A percentile compares a stretch with the other conserved stretches of the same genome.
phyloP scores from a whole-genome alignment of 805 yeast species.

The Metschnikowia orientalis region DNA sequence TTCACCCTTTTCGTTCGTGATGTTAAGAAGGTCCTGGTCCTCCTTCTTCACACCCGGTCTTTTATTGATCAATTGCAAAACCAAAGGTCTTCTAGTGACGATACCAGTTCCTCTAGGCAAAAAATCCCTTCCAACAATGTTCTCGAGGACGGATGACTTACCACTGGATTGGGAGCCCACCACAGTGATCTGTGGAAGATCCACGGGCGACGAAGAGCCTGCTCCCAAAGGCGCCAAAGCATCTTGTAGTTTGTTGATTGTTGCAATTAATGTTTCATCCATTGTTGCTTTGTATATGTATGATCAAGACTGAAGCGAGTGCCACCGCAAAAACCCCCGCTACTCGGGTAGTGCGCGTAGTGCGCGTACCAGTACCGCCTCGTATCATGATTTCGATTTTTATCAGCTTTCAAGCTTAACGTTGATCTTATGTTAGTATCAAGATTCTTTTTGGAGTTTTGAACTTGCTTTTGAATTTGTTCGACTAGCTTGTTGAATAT shows the following conservation, averaged over 20 bases:
- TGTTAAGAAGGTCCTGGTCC: conserved; percentile 39
- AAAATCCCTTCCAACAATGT: conserved; percentile 88
- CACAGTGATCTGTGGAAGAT: conserved; percentile 91
- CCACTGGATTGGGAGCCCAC: conserved; percentile 92
- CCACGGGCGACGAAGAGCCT: conserved; percentile 83
- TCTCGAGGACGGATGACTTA: conserved; percentile 83
- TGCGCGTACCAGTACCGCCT: conserved; percentile 8
- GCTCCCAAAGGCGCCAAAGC: conserved; percentile 97
- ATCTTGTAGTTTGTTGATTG: conserved; percentile 88
- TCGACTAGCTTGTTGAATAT: too few species aligned
- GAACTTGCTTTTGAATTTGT: too few species aligned
- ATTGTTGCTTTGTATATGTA: conserved; percentile 29
- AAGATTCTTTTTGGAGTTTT: too few species aligned
- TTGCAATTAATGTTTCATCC: conserved; percentile 77
- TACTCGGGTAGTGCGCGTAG: conserved; percentile 5
- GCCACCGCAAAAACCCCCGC: conserved; percentile 1
- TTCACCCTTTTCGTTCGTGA: conserved; percentile 41
- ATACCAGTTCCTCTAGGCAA: conserved; percentile 91
- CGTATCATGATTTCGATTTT: too few species aligned
- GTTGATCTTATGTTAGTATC: too few species aligned
- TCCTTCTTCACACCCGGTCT: conserved; percentile 35
- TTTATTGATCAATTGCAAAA: conserved; percentile 73
- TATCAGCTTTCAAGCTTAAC: too few species aligned
- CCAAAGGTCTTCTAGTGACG: conserved; percentile 84
- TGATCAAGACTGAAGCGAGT: background rate